Evolutionary conservation across 1,284 basidiomycete species (phyloP).

Genomic region (Cystobasidium pallidum): DNA sequence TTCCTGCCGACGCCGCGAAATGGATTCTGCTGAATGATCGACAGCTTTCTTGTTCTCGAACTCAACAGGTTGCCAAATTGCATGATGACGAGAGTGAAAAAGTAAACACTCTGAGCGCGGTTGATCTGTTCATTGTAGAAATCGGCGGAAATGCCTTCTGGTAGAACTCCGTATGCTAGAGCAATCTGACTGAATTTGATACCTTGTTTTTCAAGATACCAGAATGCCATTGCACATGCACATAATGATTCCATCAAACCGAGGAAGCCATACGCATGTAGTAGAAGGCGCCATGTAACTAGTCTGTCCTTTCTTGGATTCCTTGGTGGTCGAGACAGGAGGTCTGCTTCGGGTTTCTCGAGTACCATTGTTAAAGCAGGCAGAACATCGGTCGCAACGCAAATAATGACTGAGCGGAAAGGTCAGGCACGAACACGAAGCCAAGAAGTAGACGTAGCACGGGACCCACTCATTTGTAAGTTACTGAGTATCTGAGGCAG

Average conservation of each 20-base stretch:
- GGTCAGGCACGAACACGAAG: too few relatives aligned
- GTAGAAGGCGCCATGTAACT: conserved; percentile 61
- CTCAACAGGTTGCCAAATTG: conserved; percentile 67
- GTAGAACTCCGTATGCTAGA: conserved; percentile 62
- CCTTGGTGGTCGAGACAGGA: conserved; percentile 67
- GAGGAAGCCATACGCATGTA: conserved; percentile 69
- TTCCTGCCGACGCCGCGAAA: conserved; percentile 56
- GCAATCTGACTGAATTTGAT: conserved; percentile 64
- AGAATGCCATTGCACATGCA: conserved; percentile 62
- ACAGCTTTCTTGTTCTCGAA: conserved; percentile 62
- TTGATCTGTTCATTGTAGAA: conserved; percentile 59
- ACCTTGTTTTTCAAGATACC: conserved; percentile 59
- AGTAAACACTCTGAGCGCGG: conserved; percentile 61
- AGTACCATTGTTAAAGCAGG: conserved; percentile 65
- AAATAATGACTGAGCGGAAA: conserved; percentile 63
- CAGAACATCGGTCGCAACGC: conserved; percentile 63
- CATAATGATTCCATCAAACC: conserved; percentile 64
- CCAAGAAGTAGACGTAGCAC: conserved; percentile 45
- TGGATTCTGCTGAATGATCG: conserved; percentile 62
- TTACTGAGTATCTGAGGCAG: conserved; percentile 63
- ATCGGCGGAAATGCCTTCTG: conserved; percentile 49
- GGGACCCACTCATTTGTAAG: conserved; percentile 58
- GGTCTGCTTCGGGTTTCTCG: conserved; percentile 64
- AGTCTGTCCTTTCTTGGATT: conserved; percentile 63
- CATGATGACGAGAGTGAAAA: conserved; percentile 66